These are phyloP conservation scores for Venturiaceae sp. DNA, from an alignment of 2,329 filamentous ascomycete genomes.

Conservation along the genomic window DNA sequence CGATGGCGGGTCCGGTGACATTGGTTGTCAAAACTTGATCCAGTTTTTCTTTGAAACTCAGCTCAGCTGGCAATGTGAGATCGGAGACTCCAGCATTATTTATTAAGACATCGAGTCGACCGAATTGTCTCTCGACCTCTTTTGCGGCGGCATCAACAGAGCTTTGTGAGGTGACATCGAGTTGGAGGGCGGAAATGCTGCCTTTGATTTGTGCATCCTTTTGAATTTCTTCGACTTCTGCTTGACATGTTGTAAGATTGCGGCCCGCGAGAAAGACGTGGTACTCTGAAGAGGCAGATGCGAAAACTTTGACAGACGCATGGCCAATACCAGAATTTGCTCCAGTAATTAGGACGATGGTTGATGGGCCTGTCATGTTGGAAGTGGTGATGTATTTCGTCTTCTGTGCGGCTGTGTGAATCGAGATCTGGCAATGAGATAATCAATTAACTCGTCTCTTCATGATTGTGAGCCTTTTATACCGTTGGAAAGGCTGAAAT, in stretches of 20 bases:
- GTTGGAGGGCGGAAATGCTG: background rate
- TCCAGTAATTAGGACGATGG: slow-evolving; percentile 3
- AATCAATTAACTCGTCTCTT: too few relatives aligned
- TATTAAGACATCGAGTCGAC: slow-evolving; percentile 9
- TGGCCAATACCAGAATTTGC: slow-evolving; percentile 15
- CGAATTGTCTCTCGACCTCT: slow-evolving; percentile 4
- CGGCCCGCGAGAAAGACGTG: slow-evolving; percentile 3
- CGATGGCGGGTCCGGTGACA: slow-evolving; percentile 11
- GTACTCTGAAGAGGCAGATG: background rate
- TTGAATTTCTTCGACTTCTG: background rate
- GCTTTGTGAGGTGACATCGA: slow-evolving; percentile 4
- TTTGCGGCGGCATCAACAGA: slow-evolving; percentile 1
- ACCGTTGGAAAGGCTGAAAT: too few relatives aligned
- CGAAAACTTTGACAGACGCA: slow-evolving; percentile 11
- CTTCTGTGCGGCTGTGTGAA: too few relatives aligned
- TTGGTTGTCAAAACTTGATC: slow-evolving; percentile 32
- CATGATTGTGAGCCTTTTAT: too few relatives aligned
- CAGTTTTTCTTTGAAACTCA: slow-evolving; percentile 17
- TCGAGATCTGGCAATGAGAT: too few relatives aligned
- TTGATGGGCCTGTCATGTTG: too few relatives aligned
- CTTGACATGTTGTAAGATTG: background rate
- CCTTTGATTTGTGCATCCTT: background rate
- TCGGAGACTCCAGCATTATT: slow-evolving; percentile 14
- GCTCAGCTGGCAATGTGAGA: background rate
- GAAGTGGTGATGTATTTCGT: too few relatives aligned